Base-by-base conservation (phyloP, 148 eudicot species). In the Silene conica region DNA sequence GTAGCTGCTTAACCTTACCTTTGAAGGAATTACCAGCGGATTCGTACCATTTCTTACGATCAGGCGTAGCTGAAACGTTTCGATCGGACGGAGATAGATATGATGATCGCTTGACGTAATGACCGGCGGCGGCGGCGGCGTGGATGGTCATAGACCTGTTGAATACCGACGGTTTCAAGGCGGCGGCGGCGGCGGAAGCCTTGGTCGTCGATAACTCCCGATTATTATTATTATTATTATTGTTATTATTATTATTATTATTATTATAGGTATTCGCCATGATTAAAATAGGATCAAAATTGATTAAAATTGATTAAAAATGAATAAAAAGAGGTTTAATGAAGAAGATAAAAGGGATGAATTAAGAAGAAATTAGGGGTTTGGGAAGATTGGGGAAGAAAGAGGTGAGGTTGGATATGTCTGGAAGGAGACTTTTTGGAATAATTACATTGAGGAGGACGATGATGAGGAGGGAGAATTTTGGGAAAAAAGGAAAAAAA, bases 1-100 rank as follows among this genome's bases (percentile, higher is more conserved):
- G 79, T 11, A 92, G 89, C 79, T 76, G 70, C 48, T 67, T 87
- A 18, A 92, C 98, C 80, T 87, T 92, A 0, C 96, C 96, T 73
- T 89, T 92, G 48, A 92, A 61, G 5, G 88, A 77, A 81, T 67
- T 74, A 0, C 88, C 88, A 6, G 86, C 87, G 1, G 90, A 67
- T 18, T 82, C 85, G 67, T 69, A 82, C 82, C 85, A 77, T 56
- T 87, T 87, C 88, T 87, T 92, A 31, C 91, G 90, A 56, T 89
- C 86, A 12, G 77, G 54, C 12, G 61, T 5, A 31, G 60, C 15
- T 18, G 79, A 61, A 25, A 21, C 69, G 43, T 52, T 69, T 69
- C 72, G 72, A 69, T 69, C 72, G 57, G 82, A 6, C 3, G 83
- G 1, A 5, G 81, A 55, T 3, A 69, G 19, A 58, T 63, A 82